Conservation (phyloP, 371 early-diverging fungal species). For the Phascolomyces articulosus region DNA sequence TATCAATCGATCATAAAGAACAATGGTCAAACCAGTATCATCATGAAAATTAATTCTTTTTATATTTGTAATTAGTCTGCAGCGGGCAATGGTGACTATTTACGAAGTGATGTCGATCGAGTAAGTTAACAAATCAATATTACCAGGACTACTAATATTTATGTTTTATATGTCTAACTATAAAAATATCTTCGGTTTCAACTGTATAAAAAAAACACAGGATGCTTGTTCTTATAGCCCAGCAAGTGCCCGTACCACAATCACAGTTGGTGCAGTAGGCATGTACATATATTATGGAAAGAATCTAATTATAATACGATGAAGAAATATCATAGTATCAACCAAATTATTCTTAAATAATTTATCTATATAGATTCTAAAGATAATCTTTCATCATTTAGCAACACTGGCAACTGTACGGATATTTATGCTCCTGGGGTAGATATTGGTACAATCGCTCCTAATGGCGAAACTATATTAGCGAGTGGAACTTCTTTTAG, state of each 20-base stretch:
- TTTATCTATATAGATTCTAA: constrained; percentile 31
- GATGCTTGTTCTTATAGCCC: constrained; percentile 70
- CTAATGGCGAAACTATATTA: background rate
- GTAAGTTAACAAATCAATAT: constrained; percentile 15
- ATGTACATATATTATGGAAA: background rate
- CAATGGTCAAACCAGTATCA: too few relatives aligned
- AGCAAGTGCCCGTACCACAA: constrained; percentile 50
- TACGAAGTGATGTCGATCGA: constrained; percentile 15
- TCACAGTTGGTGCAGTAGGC: constrained; percentile 67
- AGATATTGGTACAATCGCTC: constrained; percentile 4
- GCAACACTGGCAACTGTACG: constrained; percentile 79
- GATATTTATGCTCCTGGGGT: constrained; percentile 68
- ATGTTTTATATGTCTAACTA: background rate
- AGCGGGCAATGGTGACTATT: constrained; percentile 29
- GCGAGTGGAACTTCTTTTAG: constrained; percentile 24
- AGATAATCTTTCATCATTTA: constrained; percentile 70
- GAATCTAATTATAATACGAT: too few relatives aligned
- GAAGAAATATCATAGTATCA: too few relatives aligned
- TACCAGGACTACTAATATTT: constrained; percentile 22
- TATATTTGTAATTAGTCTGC: constrained; percentile 21
- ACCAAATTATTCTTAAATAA: background rate
- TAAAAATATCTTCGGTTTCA: too few relatives aligned
- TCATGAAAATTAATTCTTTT: too few relatives aligned
- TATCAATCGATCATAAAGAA: too few relatives aligned
- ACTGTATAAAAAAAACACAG: too few relatives aligned